Percentiles rank a stretch among this genome's conserved stretches.
phyloP scores from a whole-genome alignment of 768 basidiomycete species.

The Amanita subjunquillea region DNA sequence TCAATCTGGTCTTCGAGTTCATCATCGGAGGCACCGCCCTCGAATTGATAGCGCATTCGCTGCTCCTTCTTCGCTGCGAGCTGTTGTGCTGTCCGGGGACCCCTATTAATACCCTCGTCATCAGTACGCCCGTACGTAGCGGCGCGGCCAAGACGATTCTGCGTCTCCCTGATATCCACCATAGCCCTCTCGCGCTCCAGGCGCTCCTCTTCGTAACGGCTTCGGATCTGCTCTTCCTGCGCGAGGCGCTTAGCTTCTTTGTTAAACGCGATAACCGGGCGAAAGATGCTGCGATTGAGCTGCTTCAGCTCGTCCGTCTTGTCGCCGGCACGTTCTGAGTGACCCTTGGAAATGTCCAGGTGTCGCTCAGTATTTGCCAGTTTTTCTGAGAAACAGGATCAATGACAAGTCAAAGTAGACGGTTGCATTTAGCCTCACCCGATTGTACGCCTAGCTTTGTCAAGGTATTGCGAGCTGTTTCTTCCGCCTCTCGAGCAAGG shows the following conservation, averaged over 20 bases:
- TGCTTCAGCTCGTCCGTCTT: constrained; percentile 89
- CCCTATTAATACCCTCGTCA: constrained; percentile 35
- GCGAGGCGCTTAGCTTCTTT: constrained; percentile 86
- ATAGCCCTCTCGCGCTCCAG: constrained; percentile 77
- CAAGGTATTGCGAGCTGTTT: constrained; percentile 83
- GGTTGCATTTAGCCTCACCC: constrained; percentile 37
- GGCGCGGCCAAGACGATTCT: constrained; percentile 76
- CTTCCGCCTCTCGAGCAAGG: constrained; percentile 92
- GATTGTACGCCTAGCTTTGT: constrained; percentile 85
- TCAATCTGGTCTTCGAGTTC: constrained; percentile 94
- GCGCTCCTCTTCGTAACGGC: constrained; percentile 83
- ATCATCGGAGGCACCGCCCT: constrained; percentile 83
- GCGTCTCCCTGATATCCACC: constrained; percentile 77
- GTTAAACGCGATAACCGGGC: constrained; percentile 85
- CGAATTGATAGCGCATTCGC: constrained; percentile 83
- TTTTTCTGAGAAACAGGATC: constrained; percentile 40
- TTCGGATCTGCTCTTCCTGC: constrained; percentile 73
- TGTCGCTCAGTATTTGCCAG: constrained; percentile 93
- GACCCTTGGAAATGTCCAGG: constrained; percentile 84
- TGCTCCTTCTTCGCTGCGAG: constrained; percentile 51
- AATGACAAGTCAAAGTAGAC: constrained; percentile 1
- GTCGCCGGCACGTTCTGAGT: constrained; percentile 83
- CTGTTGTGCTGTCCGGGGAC: constrained; percentile 40
- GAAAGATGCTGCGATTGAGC: constrained; percentile 92
- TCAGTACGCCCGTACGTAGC: constrained; percentile 45